Evolutionary conservation across 2,329 filamentous ascomycete genomes (phyloP).

Genomic region (Aspergillus sp.): DNA sequence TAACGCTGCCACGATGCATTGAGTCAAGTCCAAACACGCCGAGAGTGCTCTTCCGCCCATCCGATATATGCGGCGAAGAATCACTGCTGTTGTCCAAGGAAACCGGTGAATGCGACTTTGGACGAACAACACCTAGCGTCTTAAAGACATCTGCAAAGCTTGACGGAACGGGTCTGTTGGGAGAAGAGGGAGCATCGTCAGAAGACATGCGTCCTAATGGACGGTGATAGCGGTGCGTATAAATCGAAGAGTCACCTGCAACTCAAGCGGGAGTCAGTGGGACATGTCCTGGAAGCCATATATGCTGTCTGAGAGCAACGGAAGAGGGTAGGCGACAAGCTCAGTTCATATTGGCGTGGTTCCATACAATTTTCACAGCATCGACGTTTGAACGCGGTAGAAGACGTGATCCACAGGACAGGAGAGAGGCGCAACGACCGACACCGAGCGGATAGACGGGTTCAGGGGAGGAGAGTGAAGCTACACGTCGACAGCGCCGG

Average conservation of each 20-base stretch:
- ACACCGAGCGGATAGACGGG: too few species aligned
- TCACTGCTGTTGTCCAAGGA: slow-evolving; percentile 24
- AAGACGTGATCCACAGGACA: too few species aligned
- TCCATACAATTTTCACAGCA: slow-evolving; percentile 2
- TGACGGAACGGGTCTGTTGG: slow-evolving; percentile 28
- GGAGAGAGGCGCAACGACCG: too few species aligned
- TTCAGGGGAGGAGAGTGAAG: too few species aligned
- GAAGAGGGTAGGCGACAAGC: too few species aligned
- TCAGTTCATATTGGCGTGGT: too few species aligned
- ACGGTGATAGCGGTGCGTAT: slow-evolving; percentile 9
- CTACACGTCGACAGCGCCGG: too few species aligned
- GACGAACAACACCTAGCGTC: slow-evolving; percentile 30
- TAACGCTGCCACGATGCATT: slow-evolving; percentile 34
- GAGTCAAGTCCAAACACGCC: slow-evolving; percentile 28
- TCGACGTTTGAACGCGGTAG: background rate
- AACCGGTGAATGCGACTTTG: slow-evolving; percentile 30
- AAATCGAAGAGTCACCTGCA: slow-evolving; percentile 12
- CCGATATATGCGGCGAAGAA: slow-evolving; percentile 19
- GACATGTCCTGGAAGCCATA: background rate
- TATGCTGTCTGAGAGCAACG: too few species aligned
- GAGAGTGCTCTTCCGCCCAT: slow-evolving; percentile 25
- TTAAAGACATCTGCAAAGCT: slow-evolving; percentile 36
- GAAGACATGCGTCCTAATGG: slow-evolving; percentile 31
- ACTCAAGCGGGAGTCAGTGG: slow-evolving; percentile 1
- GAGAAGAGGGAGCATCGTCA: slow-evolving; percentile 31